These are phyloP conservation scores for Salix arbutifolia DNA, from an alignment of 345 rosid species.

Conservation along the genomic window DNA sequence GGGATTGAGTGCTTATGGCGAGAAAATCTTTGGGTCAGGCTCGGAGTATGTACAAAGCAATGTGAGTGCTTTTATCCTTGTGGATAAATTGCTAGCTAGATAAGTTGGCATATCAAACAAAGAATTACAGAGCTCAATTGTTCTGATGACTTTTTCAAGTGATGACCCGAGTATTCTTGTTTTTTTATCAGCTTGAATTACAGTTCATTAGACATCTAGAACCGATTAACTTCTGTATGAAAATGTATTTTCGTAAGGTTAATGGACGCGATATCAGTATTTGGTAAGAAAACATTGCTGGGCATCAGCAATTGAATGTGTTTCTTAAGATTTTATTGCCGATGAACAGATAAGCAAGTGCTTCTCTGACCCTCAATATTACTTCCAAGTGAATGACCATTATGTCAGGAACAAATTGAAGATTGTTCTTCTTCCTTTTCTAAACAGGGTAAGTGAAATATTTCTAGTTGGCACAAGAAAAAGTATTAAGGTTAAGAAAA, in stretches of 20 bases:
- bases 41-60: conserved; percentile 62
- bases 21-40: conserved; percentile 46
- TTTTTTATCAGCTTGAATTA: background rate
- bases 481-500: background rate
- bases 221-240: no score
- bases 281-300: no score
- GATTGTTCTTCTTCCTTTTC: conserved; percentile 49
- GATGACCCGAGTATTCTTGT: background rate
- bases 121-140: no score
- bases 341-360: conserved; percentile 45
- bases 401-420: conserved; percentile 54
- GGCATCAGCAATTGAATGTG: background rate
- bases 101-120: no score
- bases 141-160: no score
- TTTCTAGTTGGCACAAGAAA: background rate
- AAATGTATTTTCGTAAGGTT: no score
- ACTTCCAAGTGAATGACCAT: conserved; percentile 55
- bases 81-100: no score
- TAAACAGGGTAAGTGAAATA: conserved; percentile 33
- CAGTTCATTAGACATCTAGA: no score
- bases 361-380: conserved; percentile 60
- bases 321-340: background rate
- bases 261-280: background rate
- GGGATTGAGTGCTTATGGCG: conserved; percentile 52
- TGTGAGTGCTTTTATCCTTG: conserved; percentile 27